phyloP scores from a whole-genome alignment of 306 rosid species.

The Oxytropis ochrocephala region DNA sequence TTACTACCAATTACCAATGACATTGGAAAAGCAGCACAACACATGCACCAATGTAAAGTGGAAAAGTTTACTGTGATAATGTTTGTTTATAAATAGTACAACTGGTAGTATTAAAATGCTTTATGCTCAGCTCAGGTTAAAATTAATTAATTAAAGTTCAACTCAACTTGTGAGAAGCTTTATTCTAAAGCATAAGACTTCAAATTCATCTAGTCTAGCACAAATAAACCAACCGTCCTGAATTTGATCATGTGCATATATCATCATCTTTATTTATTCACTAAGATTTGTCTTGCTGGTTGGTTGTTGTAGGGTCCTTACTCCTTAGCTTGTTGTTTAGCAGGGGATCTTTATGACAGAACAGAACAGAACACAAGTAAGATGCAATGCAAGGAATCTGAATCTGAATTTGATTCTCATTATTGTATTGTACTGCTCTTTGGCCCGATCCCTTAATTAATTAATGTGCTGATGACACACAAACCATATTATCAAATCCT shows the following conservation, averaged over 20 bases:
- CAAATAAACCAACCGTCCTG: not conserved
- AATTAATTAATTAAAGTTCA: not conserved
- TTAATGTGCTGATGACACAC: constrained; percentile 11
- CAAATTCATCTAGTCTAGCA: not conserved
- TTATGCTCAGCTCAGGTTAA: too few species aligned
- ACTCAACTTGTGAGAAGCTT: not conserved
- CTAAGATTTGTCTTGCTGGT: not conserved
- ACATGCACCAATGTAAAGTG: too few species aligned
- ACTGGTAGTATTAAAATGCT: not conserved
- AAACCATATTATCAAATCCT: not conserved
- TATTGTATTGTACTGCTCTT: not conserved
- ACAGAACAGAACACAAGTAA: too few species aligned
- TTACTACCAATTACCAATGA: not conserved
- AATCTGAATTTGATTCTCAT: constrained; percentile 32
- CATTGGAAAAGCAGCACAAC: constrained; percentile 13
- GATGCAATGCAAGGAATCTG: constrained; percentile 14
- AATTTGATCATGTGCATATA: not conserved
- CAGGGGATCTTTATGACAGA: constrained; percentile 16
- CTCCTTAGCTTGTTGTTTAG: not conserved
- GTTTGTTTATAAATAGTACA: too few species aligned
- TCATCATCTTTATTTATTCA: not conserved
- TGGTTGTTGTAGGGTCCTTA: not conserved
- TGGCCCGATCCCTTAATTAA: not conserved
- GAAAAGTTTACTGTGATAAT: too few species aligned
- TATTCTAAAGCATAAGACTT: not conserved